These are phyloP conservation scores for Jasminum sambac DNA, from an alignment of 257 asterid genomes.

Conservation along the genomic window DNA sequence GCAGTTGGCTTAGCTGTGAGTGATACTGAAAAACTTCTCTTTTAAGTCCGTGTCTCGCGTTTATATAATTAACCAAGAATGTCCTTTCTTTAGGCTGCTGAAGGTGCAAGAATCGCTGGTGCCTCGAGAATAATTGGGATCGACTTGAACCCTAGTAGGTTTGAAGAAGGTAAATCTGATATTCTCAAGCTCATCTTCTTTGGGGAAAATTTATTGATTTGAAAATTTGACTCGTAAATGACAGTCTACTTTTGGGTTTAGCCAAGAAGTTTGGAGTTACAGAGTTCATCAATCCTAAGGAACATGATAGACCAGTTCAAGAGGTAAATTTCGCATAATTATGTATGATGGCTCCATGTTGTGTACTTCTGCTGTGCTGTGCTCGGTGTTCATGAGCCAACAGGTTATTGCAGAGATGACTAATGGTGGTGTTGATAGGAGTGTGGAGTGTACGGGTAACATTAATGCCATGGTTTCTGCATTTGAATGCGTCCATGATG, in stretches of 20 bases:
- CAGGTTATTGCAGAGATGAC: constrained; percentile 78
- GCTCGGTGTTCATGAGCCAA: background rate
- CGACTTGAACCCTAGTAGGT: constrained; percentile 51
- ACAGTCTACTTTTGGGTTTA: constrained; percentile 25
- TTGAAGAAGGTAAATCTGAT: constrained; percentile 43
- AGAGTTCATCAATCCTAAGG: constrained; percentile 75
- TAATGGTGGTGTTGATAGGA: constrained; percentile 73
- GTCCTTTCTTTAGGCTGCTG: constrained; percentile 59
- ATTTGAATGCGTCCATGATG: constrained; percentile 84
- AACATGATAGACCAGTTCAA: constrained; percentile 61
- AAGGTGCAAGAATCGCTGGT: constrained; percentile 76
- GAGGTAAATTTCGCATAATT: constrained; percentile 38
- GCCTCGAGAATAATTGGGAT: constrained; percentile 80
- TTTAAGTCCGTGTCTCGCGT: too few species aligned
- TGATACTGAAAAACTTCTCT: background rate
- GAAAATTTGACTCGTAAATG: background rate
- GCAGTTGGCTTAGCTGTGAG: constrained; percentile 80
- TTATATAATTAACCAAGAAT: background rate
- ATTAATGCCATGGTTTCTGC: constrained; percentile 75
- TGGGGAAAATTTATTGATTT: background rate
- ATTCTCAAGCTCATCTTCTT: background rate
- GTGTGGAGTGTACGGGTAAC: constrained; percentile 82
- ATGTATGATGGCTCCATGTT: background rate
- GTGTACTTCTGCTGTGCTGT: background rate
- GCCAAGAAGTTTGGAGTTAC: constrained; percentile 82